Evolutionary conservation across 164 flowering plant genomes (phyloP), one percentile per base, ranked within the genome.

Genomic region (Magnolia changhungtana): DNA sequence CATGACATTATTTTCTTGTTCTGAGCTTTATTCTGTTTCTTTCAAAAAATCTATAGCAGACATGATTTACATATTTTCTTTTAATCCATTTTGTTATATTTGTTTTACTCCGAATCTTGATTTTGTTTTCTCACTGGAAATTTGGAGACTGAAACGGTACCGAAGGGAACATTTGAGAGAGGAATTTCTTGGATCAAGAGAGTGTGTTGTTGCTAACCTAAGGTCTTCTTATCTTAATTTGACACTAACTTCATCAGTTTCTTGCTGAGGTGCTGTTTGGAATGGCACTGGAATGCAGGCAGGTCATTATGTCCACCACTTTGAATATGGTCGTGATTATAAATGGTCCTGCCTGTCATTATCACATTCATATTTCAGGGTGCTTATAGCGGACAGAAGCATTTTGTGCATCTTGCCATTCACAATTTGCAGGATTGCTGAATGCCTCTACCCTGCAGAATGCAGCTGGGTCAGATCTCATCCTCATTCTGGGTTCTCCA

Each of bases 151-250:
- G 21, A 63, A 72, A 72, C 79, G n/a, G 68, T 74, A 29, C 19
- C 70, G 13, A 85, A 80, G 77, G 83, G 76, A 50, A 4, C 21
- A 13, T 69, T 18, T 49, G 37, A 14, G 20, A 72, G 29, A 72
- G 59, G 27, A 14, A 51, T 52, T 29, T 78, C 76, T 63, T 50
- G 81, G 74, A 55, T 85, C 59, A 90, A 86, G 85, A 84, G 83
- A 72, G 49, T 75, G 27, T 66, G 84, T 27, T 77, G 78, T 7
- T 83, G 88, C 79, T 64, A 78, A 1, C 83, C 83, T 50, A 76
- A 83, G 88, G 88, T 85, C 75, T 51, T 29, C 24, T 50, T 67
- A 74, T 24, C 19, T 72, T 51, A 21, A 68, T 37, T 51, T 45
- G 45, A 13, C 50, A 65, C 8, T 20, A 8, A 13, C 3, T 10